Evolutionary conservation across 2,329 filamentous ascomycete species (phyloP), one percentile per base, ranked within the genome.

Genomic region (Metarhizium guizhouense): DNA sequence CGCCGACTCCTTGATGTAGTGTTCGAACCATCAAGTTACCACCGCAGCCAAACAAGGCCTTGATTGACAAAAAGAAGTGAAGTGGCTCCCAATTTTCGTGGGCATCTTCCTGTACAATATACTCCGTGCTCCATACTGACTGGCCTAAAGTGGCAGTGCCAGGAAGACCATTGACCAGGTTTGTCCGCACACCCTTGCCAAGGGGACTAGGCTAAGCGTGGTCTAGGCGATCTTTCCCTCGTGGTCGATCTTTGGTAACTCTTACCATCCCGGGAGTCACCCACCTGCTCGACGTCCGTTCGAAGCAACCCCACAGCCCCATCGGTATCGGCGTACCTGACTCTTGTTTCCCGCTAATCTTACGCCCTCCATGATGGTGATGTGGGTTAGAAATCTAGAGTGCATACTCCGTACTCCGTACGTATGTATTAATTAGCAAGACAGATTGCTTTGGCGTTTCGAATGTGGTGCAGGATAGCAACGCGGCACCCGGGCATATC

Each of bases 171-270:
- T 34, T 7, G 32, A 34, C 32, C 7, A 34, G 32, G 7, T 30
- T 48, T 48, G 25, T 48, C 4, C 20, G 30, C 45, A 48, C 45
- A 30, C 25, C 43, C 43, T 4, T 10, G 20, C 43, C n/a, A 29
- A 29, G 8, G 43, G 7, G n/a, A 38, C 51, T 20, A 30, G 42
- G 18, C 51, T 32, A 16, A 20, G 20, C 52, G 16, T 54, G 32
- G 52, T 16, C n/a, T 40, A 48, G 25, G 45, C 48, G 45, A 54
- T 54, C 52, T 49, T 49, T 53, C 45, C 29, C 51, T 45, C 51
- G 40, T 53, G 51, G 42, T 47, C 51, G 51, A 53, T 52, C 51
- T 52, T 25, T 25, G 25, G 25, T 25, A 25, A 25, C 25, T 25
- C 25, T 25, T 25, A 25, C 25, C 42, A 54, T 48, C 30, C 43